These are phyloP conservation scores for Alectoria sarmentosa DNA, from an alignment of 495 filamentous ascomycete genomes.

Conservation along the genomic window DNA sequence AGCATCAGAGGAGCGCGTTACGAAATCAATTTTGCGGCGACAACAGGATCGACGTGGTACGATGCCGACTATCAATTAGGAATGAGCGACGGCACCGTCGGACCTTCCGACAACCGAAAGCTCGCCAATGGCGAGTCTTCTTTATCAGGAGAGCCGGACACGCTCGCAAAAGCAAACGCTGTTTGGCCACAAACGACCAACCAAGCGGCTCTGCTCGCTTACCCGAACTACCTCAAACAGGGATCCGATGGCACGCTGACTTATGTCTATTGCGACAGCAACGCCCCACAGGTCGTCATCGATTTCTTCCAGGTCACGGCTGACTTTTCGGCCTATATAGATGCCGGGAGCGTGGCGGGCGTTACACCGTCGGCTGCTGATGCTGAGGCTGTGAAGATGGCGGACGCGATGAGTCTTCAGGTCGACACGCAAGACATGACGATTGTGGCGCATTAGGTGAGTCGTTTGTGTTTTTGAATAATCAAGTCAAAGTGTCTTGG, in stretches of 20 bases:
- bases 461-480: too few relatives aligned
- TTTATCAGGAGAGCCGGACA: slow-evolving; percentile 19
- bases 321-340: slow-evolving; percentile 7
- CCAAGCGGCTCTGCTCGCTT: slow-evolving; percentile 2
- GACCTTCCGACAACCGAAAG: slow-evolving; percentile 7
- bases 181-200: slow-evolving; percentile 6
- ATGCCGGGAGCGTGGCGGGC: slow-evolving; percentile 8
- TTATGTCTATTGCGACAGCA: not conserved
- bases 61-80: slow-evolving; percentile 21
- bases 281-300: slow-evolving; percentile 8
- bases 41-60: slow-evolving; percentile 16
- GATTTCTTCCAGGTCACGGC: slow-evolving; percentile 18
- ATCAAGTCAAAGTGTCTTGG: too few relatives aligned
- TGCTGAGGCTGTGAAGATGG: not conserved
- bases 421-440: slow-evolving; percentile 10
- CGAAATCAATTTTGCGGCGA: slow-evolving; percentile 19
- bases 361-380: not conserved
- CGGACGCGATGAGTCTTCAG: not conserved
- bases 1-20: slow-evolving; percentile 9
- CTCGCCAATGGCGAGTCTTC: slow-evolving; percentile 7
- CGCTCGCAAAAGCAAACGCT: slow-evolving; percentile 22
- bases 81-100: slow-evolving; percentile 18
- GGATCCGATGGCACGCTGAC: not conserved
- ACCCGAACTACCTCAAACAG: slow-evolving; percentile 10
- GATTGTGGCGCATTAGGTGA: slow-evolving; percentile 5